phyloP scores from a whole-genome alignment of 495 filamentous ascomycete species.

The Aspergillus diversus region DNA sequence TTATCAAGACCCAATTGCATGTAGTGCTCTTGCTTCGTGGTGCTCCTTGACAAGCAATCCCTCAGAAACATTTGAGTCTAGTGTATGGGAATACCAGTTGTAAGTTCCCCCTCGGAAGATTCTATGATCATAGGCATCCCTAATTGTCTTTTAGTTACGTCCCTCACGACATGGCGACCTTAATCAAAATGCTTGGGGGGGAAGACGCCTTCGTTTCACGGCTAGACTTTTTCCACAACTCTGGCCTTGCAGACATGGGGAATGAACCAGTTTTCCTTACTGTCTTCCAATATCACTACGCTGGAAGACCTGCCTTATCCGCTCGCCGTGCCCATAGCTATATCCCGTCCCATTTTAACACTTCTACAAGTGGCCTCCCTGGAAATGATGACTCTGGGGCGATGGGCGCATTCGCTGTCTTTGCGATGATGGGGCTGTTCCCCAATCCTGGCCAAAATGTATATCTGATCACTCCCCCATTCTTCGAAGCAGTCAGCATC shows the following conservation, averaged over 20 bases:
- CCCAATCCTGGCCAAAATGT: slow-evolving; percentile 59
- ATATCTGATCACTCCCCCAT: slow-evolving; percentile 58
- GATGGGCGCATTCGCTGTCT: slow-evolving; percentile 60
- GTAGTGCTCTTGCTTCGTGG: not conserved
- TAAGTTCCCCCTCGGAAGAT: slow-evolving; percentile 18
- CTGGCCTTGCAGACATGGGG: slow-evolving; percentile 59
- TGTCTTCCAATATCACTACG: slow-evolving; percentile 77
- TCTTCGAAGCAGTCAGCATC: slow-evolving; percentile 57
- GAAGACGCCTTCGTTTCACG: slow-evolving; percentile 57
- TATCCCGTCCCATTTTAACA: slow-evolving; percentile 46
- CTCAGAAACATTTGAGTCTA: slow-evolving; percentile 64
- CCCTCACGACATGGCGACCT: slow-evolving; percentile 67
- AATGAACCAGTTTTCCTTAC: slow-evolving; percentile 75
- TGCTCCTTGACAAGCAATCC: slow-evolving; percentile 62
- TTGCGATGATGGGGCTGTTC: slow-evolving; percentile 65
- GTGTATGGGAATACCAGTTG: slow-evolving; percentile 76
- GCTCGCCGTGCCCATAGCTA: slow-evolving; percentile 44
- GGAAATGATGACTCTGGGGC: slow-evolving; percentile 64
- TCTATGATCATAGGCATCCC: not conserved
- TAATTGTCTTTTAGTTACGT: slow-evolving; percentile 51
- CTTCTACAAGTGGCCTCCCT: slow-evolving; percentile 50
- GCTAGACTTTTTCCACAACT: slow-evolving; percentile 64
- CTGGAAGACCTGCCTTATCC: slow-evolving; percentile 61
- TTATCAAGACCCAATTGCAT: slow-evolving; percentile 32
- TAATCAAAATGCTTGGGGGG: slow-evolving; percentile 64